phyloP scores from a whole-genome alignment of 495 filamentous ascomycete genomes.

The Neurospora discreta region DNA sequence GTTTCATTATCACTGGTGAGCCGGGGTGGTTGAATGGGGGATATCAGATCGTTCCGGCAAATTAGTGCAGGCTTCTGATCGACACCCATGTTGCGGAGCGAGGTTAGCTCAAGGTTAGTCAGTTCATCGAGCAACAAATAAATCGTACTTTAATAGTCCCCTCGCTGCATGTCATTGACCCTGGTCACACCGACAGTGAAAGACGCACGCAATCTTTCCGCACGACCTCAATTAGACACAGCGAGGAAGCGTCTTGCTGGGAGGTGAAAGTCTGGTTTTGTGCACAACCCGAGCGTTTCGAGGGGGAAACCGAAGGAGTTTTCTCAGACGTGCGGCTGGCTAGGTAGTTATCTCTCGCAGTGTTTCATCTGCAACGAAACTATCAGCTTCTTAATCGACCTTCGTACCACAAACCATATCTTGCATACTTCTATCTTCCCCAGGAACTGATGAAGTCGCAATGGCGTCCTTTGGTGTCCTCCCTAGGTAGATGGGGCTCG shows the following conservation, averaged over 20 bases:
- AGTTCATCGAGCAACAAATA: background rate
- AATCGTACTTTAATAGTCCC: background rate
- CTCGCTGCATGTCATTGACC: background rate
- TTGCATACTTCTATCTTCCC: background rate
- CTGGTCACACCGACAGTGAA: background rate
- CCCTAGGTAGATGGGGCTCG: background rate
- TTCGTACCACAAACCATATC: background rate
- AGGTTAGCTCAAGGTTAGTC: background rate
- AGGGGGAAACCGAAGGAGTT: background rate
- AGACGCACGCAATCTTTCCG: background rate
- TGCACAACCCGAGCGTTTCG: background rate
- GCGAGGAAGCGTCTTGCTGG: background rate
- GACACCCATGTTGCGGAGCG: background rate
- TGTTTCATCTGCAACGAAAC: background rate
- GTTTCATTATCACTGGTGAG: background rate
- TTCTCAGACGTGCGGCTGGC: background rate
- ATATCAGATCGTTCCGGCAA: background rate
- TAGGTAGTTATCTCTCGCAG: background rate
- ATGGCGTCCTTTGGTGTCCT: background rate
- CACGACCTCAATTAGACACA: slow-evolving; percentile 2
- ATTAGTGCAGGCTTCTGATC: background rate
- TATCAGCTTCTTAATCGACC: background rate
- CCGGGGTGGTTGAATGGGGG: background rate
- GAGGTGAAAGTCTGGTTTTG: background rate
- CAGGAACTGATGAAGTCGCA: background rate